Evolutionary conservation across 805 yeast genomes (phyloP), one percentile per base, ranked within the genome.

Genomic region (Candida gorgasii): DNA sequence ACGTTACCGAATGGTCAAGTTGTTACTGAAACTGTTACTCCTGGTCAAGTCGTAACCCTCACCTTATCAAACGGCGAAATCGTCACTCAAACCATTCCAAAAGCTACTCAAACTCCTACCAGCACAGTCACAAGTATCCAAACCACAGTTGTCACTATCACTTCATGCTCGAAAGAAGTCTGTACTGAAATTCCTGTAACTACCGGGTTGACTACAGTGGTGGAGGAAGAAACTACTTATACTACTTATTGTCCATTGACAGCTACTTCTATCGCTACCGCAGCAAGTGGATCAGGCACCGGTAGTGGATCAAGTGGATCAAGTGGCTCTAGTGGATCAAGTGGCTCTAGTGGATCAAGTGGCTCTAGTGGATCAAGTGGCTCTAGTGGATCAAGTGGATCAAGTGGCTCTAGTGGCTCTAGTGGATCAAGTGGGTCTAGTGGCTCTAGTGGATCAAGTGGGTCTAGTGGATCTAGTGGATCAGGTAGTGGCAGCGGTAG

Each of bases 11-110:
- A 13, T 26, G 13, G 13, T 26, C 5, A 9, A 7, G 28, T 26
- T 5, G 13, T 12, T 12, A 26, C 28, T 8, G 28, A 26, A 26
- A 26, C 28, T 26, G 28, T 26, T 8, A 26, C 28, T 8, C 28
- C 28, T 8, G 28, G 28, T 12, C 28, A 26, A 26, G 28, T 26
- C 12, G 13, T 12, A 8, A 26, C 28, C 12, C 13, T 26, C 13
- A 26, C 28, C 58, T 76, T 67, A 41, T 73, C 79, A 26, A 89
- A 68, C 3, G 76, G 75, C 27, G 87, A 76, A 36, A 76, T 72
- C 32, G 74, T 23, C 2, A 50, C 40, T 34, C 84, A 79, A 32
- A 70, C 57, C 33, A 17, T 8, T 31, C 3, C 14, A 18, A 14
- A 4, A 18, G 13, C n/a, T 12, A 19, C 24, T 22, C 24, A 14